Evolutionary conservation across 441 rosid species (phyloP), one percentile per base, ranked within the genome.

Genomic region (Melastoma candidum): DNA sequence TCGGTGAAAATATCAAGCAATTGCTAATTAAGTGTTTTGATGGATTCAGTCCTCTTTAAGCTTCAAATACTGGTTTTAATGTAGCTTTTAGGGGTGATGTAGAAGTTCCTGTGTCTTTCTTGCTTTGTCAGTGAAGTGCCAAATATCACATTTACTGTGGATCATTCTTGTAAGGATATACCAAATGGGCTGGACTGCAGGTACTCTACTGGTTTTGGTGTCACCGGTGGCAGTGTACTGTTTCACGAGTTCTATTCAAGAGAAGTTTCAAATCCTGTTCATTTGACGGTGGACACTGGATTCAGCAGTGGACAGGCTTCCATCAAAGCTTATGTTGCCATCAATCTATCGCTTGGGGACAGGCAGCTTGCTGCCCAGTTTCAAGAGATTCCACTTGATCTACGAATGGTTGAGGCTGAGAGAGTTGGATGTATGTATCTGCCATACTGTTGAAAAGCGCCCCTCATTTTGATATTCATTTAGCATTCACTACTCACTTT

Each of bases 161-260:
- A 36, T 36, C 41, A 36, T 36, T 36, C 41, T 36, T 36, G 8
- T 36, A 36, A 36, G 6, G 41, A 2, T 36, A 3, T 36, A 3
- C 1, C 41, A 6, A 48, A 4, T 55, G 55, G 53, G 26, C 47
- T 26, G 29, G 26, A 44, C 25, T 47, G 36, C 54, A 93, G 97
- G 97, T 93, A 84, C 66, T 93, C 98, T 6, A 93, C 97, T 48
- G 98, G 95, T 36, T 67, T 74, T 48, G 95, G 98, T 60, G 97
- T 93, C 56, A 88, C 73, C 49, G 97, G 95, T 0, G 90, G 88
- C 41, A 88, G 98, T 70, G 90, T 90, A 2, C 59, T 88, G 79
- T 84, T 92, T 68, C 97, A 92, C 59, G 97, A 92, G 14, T 92
- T 92, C 67, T 92, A 86, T 60, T 79, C 95, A 17, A 78, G 90